Evolutionary conservation across 345 rosid genomes (phyloP), one percentile per base, ranked within the genome.

Genomic region (Eucalyptus curtisii): DNA sequence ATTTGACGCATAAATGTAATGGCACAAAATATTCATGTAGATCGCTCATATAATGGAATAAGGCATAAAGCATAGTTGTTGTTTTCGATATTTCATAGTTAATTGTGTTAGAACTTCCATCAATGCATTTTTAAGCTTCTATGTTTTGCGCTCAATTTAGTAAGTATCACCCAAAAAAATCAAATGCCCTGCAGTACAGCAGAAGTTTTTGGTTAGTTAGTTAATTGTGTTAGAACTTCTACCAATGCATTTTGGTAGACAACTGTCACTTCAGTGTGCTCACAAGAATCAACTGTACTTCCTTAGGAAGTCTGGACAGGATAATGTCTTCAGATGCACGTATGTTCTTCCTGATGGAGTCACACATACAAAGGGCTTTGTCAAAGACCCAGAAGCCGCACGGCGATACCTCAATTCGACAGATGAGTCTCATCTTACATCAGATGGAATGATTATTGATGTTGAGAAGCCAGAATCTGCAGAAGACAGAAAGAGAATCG

Each of bases 341-440:
- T 97, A 97, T 89, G 98, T 96, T 86, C 96, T 97, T 89, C 99
- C 99, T 88, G 98, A 96, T 88, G 99, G 99, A 53, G 90, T 96
- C 76, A 93, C 94, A 25, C 95, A 95, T 89, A 95, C 95, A 6
- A 95, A 94, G 92, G 99, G 99, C 80, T 96, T 92, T 92, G 97
- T 97, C 47, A 97, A 95, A 90, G 95, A 95, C 86, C 95, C 95
- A 9, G 92, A 94, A 86, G 95, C 94, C 52, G 96, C 97, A 31
- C 89, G 92, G 68, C 93, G 92, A 80, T 94, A 91, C 85, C 93
- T 95, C 59, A 88, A 68, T 59, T 55, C 91, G 53, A 89, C 87
- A 76, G 90, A 89, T 85, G 91, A 88, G 11, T 90, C 90, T 55
- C 30, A 53, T 31, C 30, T 86, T 64, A 86, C 86, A 68, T 86